These are phyloP conservation scores for Aspergillus pseudotamarii DNA, from an alignment of 2,329 filamentous ascomycete species.

Conservation along the genomic window DNA sequence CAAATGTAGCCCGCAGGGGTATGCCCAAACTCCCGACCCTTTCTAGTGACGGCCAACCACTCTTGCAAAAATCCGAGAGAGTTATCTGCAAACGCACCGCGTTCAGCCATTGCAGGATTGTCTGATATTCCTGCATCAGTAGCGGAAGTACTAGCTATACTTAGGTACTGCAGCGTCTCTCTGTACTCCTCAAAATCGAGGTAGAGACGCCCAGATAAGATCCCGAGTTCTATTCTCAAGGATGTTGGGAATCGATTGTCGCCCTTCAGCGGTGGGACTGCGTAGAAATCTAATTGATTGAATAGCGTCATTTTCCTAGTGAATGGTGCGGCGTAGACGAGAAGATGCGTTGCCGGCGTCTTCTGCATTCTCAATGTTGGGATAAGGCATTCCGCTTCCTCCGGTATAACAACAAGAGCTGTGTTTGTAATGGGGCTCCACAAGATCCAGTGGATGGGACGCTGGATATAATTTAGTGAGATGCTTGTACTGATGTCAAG, in stretches of 20 bases:
- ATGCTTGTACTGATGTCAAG: neutral
- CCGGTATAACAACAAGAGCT: conserved; percentile 62
- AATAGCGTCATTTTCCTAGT: conserved; percentile 64
- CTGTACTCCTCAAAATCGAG: conserved; percentile 31
- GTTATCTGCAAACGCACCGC: conserved; percentile 5
- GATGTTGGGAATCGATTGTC: conserved; percentile 42
- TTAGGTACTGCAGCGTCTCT: conserved; percentile 7
- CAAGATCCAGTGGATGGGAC: conserved; percentile 62
- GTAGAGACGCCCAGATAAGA: conserved; percentile 65
- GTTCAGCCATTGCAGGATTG: neutral
- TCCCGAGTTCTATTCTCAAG: conserved; percentile 57
- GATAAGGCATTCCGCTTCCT: conserved; percentile 63
- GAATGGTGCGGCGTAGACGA: conserved; percentile 63
- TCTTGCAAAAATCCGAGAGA: conserved; percentile 36
- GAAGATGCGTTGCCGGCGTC: conserved; percentile 47
- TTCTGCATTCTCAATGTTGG: conserved; percentile 38
- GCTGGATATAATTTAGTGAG: conserved; percentile 10
- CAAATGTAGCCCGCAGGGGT: conserved; percentile 41
- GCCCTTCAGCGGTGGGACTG: conserved; percentile 30
- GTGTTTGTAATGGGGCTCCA: conserved; percentile 53
- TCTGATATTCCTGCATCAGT: neutral
- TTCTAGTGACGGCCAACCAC: conserved; percentile 35
- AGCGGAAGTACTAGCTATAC: neutral
- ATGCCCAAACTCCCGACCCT: conserved; percentile 38
- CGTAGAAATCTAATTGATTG: conserved; percentile 57